Base-by-base conservation (phyloP, 1,284 basidiomycete genomes). In the Cutaneotrichosporon sp. region DNA sequence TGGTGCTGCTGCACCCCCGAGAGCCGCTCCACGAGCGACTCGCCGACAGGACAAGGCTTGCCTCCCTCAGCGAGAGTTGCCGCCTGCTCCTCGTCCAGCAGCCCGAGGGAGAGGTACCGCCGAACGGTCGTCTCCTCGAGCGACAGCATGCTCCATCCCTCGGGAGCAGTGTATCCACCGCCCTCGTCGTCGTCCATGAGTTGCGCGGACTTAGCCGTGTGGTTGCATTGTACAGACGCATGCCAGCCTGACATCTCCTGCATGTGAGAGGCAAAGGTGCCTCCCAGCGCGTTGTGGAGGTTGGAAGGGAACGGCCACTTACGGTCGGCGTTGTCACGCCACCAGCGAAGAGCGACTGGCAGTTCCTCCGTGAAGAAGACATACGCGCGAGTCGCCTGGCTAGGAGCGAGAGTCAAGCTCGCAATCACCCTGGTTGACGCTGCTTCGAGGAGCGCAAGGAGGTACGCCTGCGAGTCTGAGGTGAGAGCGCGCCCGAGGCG, bases 101-200 rank as follows among this genome's bases (percentile, higher is more conserved):
- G 58, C 1, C 68, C 73, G 1, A 73, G 59, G 2, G 73, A 65
- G 0, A 74, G 63, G 32, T 75, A 61, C 0, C 70, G 67, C 14
- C 69, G 70, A 13, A 75, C 52, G 1, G 77, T 57, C 0, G 70
- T 67, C 31, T 72, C 71, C 51, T 75, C 71, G 13, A 74, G 34
- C 0, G 75, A 60, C 2, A 66, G 40, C n/a, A 72, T 30, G 11
- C 63, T 71, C 77, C 77, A 79, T 40, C 76, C 76, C 7, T 76
- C 76, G 0, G 74, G 72, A 26, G 68, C 66, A 7, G 63, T 57
- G 60, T 73, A 76, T 2, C 66, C 61, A 21, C 72, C 73, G 0
- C 69, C 66, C 16, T 77, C 74, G 5, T 77, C 76, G 7, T 75
- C 73, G 51, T 76, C 76, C 13, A 58, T 52, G 11, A 49, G 42